Evolutionary conservation across 2,329 filamentous ascomycete species (phyloP).

Genomic region (Tolypocladium guangdongense): DNA sequence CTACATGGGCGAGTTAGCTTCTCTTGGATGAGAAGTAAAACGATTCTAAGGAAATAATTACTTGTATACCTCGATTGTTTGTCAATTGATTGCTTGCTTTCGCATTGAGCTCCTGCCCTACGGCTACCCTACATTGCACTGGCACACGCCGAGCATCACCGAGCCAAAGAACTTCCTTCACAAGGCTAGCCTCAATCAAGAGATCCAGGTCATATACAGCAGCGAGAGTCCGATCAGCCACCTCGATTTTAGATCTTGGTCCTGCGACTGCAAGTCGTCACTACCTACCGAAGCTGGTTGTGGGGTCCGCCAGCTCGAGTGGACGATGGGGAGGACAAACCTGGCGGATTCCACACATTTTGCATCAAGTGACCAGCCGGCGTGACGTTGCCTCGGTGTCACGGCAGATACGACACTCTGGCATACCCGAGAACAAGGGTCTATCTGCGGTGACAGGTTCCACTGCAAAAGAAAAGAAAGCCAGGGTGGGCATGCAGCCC

Average conservation of each 20-base stretch:
- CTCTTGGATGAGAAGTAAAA: neutral
- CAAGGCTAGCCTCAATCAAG: neutral
- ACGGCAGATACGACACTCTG: neutral
- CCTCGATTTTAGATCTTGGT: no score
- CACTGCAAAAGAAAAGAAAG: no score
- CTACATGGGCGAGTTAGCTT: neutral
- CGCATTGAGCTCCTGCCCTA: neutral
- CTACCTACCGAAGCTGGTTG: no score
- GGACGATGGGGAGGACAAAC: no score
- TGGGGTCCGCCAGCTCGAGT: no score
- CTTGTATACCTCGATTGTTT: neutral
- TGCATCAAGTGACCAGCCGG: no score
- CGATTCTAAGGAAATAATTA: neutral
- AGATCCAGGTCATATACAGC: neutral
- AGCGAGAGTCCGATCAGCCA: neutral
- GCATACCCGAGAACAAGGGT: neutral
- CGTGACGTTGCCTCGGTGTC: neutral
- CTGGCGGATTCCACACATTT: no score
- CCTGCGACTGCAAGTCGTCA: no score
- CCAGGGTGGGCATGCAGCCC: neutral
- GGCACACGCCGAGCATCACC: neutral
- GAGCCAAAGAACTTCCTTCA: neutral
- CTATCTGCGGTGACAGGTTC: neutral
- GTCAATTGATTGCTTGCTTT: neutral
- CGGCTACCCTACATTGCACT: neutral